Conservation (phyloP, 208 protist genomes). For the Leishmania major region DNA sequence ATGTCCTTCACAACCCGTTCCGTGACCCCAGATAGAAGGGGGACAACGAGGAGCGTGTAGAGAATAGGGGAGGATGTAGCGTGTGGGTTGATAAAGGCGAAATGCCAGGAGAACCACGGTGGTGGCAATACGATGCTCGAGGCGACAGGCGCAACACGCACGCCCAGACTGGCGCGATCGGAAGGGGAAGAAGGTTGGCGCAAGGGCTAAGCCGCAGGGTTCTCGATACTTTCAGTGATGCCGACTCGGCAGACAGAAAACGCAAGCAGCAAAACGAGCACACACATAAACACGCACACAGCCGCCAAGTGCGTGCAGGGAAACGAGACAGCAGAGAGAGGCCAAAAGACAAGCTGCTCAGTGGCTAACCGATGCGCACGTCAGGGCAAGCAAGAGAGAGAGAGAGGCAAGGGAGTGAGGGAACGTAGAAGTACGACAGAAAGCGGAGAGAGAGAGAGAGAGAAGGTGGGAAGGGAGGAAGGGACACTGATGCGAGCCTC, state of each 20-base stretch:
- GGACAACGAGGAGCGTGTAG: not conserved
- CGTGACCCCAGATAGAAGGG: not conserved
- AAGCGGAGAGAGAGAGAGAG: not conserved
- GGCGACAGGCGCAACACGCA: not conserved
- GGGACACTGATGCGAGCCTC: not conserved
- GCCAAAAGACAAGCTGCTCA: not conserved
- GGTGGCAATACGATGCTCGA: not conserved
- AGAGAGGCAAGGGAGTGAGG: not conserved
- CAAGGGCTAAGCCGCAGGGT: not conserved
- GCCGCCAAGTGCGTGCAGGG: not conserved
- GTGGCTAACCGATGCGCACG: not conserved
- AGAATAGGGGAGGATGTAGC: not conserved
- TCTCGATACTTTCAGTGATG: not conserved
- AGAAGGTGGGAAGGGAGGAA: not conserved
- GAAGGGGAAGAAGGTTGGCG: not conserved
- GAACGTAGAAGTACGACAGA: not conserved
- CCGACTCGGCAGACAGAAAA: not conserved
- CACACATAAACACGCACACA: not conserved
- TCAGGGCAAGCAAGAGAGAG: not conserved
- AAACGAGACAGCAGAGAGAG: too few species aligned
- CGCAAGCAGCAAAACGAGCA: not conserved
- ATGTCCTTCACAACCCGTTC: not conserved
- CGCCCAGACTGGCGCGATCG: not conserved
- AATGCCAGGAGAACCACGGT: not conserved
- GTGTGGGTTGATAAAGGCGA: not conserved